A percentile compares a stretch with the other conserved stretches of the same genome.
phyloP scores from a whole-genome alignment of 768 basidiomycete genomes.

The Phallus indusiatus region DNA sequence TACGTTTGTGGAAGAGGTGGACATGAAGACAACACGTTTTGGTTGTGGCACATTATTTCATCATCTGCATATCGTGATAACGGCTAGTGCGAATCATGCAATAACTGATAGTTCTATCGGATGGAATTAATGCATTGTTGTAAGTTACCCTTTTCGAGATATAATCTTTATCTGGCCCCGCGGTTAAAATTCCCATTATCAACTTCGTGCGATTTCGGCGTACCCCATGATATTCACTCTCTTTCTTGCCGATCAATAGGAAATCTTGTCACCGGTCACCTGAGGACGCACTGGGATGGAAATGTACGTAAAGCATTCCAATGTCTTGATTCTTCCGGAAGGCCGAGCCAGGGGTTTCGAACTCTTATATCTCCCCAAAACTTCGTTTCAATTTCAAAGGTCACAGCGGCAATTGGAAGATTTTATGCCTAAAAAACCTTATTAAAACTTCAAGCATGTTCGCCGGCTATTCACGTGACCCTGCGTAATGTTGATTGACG shows the following conservation, averaged over 20 bases:
- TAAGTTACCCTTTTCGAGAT: too few relatives aligned
- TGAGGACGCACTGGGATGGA: not conserved
- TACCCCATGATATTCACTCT: not conserved
- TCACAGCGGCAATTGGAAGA: not conserved
- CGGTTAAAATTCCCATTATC: too few relatives aligned
- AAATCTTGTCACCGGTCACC: not conserved
- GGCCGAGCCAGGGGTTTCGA: not conserved
- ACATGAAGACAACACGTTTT: too few relatives aligned
- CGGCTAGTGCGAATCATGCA: too few relatives aligned
- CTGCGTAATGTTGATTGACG: not conserved
- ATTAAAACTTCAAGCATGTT: not conserved
- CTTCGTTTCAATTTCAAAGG: not conserved
- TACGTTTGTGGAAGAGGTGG: too few relatives aligned
- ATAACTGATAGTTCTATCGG: too few relatives aligned
- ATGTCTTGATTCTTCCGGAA: not conserved
- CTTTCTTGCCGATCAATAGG: not conserved
- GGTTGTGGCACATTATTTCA: too few relatives aligned
- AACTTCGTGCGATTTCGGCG: too few relatives aligned
- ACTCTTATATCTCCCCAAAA: not conserved
- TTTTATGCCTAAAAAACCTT: not conserved
- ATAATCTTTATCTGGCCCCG: too few relatives aligned
- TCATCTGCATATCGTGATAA: too few relatives aligned
- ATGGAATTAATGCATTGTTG: too few relatives aligned
- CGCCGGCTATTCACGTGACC: not conserved
- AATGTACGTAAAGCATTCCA: not conserved